Base-by-base conservation (phyloP, 495 filamentous ascomycete species). In the Neurospora sublineolata region DNA sequence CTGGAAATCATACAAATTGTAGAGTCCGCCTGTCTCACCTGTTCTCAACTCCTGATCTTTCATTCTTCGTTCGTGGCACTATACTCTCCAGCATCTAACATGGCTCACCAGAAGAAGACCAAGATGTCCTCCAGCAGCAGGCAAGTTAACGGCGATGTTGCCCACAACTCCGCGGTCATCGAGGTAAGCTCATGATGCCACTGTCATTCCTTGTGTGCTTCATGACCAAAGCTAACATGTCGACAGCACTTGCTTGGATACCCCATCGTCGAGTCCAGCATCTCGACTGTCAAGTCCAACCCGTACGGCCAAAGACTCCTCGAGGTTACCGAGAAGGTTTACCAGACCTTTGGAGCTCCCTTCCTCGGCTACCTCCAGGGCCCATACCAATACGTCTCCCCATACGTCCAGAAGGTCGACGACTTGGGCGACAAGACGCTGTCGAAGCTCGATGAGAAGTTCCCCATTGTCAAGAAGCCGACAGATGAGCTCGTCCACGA, bases 401-500 rank as follows among this genome's bases (percentile, higher is more conserved):
- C 95, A 2, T 97, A 97, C 81, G 84, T 97, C 69, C 84, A 87
- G 79, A 91, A 89, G 77, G 94, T 89, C 76, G 95, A 99, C 73
- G 80, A 87, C 72, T 81, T 97, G 67, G 95, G 92, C 75, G 90
- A 94, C 82, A 82, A 85, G 75, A 87, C 91, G 18, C 86, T 99
- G 73, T 84, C 76, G 71, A 88, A 87, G 75, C 87, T 97, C 74
- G 95, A 98, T 72, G 78, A 85, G 69, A 88, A 83, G 72, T 93
- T 97, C 84, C 95, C 95, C 37, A 86, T 92, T 76, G 88, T 99
- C 75, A 97, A 93, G 84, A 91, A 97, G 80, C 89, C 94, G 27
- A 94, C 93, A 11, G 82, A 88, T 44, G 92, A 92, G 79, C 86
- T 99, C 71, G 87, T 89, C 78, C 84, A 81, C 72, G 89, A 87